phyloP scores from a whole-genome alignment of 106 monocot species.

The Platanthera guangdongensis region DNA sequence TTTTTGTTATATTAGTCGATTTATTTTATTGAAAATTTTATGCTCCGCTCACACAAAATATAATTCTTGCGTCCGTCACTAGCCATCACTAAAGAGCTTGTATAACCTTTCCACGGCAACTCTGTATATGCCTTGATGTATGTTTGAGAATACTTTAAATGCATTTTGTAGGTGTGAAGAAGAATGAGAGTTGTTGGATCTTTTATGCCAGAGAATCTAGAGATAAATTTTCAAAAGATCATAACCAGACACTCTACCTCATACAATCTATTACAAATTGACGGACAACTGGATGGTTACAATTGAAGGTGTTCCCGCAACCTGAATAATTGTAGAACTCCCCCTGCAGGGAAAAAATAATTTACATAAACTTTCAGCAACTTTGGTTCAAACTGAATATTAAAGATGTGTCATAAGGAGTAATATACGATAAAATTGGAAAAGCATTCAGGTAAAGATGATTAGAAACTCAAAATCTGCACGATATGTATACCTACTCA shows the following conservation, averaged over 20 bases:
- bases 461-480: not conserved
- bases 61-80: too few species aligned
- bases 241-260: slow-evolving; percentile 39
- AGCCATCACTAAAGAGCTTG: not conserved
- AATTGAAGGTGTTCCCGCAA: slow-evolving; percentile 95
- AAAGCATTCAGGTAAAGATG: not conserved
- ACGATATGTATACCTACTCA: too few species aligned
- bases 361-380: not conserved
- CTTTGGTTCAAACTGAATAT: not conserved
- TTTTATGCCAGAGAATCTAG: not conserved
- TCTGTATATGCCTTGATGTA: not conserved
- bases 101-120: not conserved
- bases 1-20: too few species aligned
- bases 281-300: slow-evolving; percentile 88
- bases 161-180: not conserved
- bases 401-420: not conserved
- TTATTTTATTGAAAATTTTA: too few species aligned
- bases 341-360: slow-evolving; percentile 39
- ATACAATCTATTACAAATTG: slow-evolving; percentile 80
- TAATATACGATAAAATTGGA: not conserved
- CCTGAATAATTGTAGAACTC: slow-evolving; percentile 93
- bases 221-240: not conserved
- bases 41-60: too few species aligned
- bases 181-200: not conserved
- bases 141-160: not conserved